A percentile compares a stretch with the other conserved stretches of the same genome.
These are phyloP conservation scores for Calonectria hawksworthii DNA, from an alignment of 2,329 filamentous ascomycete genomes.

Conservation along the genomic window DNA sequence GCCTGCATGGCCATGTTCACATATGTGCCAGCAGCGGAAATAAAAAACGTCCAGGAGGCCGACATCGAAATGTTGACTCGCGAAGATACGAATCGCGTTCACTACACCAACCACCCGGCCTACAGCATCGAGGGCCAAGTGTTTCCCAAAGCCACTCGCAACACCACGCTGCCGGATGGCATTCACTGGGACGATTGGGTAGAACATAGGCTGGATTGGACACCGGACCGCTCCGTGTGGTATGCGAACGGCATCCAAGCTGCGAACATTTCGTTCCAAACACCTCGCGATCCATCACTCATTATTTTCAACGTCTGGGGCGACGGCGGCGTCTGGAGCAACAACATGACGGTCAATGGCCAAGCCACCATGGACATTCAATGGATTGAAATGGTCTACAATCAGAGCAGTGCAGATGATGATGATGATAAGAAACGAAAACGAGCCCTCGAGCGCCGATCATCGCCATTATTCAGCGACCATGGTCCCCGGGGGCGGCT, in stretches of 20 bases:
- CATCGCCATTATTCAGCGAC: not conserved
- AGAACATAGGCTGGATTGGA: slow-evolving; percentile 73
- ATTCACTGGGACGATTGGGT: slow-evolving; percentile 68
- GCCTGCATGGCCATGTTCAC: slow-evolving; percentile 69
- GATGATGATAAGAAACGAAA: slow-evolving; percentile 6
- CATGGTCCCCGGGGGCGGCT: slow-evolving; percentile 49
- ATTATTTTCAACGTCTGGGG: slow-evolving; percentile 74
- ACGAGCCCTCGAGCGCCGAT: slow-evolving; percentile 6
- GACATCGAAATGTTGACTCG: slow-evolving; percentile 67
- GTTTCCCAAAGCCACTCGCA: slow-evolving; percentile 61
- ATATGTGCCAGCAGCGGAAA: slow-evolving; percentile 56
- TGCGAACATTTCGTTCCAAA: slow-evolving; percentile 67
- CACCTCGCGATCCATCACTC: slow-evolving; percentile 65
- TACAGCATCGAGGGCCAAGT: slow-evolving; percentile 60
- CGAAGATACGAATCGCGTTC: slow-evolving; percentile 59
- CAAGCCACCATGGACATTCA: slow-evolving; percentile 71
- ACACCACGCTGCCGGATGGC: slow-evolving; percentile 60
- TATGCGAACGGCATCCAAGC: slow-evolving; percentile 66
- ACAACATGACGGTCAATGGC: slow-evolving; percentile 66
- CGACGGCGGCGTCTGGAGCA: slow-evolving; percentile 71
- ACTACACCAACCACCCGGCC: slow-evolving; percentile 74
- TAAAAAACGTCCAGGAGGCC: slow-evolving; percentile 61
- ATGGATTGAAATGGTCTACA: slow-evolving; percentile 74
- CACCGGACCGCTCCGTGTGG: slow-evolving; percentile 66
- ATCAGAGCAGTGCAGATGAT: slow-evolving; percentile 49